A percentile compares a stretch with the other conserved stretches of the same genome.
These are phyloP conservation scores for Boletales sp. DNA, from an alignment of 768 basidiomycete genomes.

Conservation along the genomic window DNA sequence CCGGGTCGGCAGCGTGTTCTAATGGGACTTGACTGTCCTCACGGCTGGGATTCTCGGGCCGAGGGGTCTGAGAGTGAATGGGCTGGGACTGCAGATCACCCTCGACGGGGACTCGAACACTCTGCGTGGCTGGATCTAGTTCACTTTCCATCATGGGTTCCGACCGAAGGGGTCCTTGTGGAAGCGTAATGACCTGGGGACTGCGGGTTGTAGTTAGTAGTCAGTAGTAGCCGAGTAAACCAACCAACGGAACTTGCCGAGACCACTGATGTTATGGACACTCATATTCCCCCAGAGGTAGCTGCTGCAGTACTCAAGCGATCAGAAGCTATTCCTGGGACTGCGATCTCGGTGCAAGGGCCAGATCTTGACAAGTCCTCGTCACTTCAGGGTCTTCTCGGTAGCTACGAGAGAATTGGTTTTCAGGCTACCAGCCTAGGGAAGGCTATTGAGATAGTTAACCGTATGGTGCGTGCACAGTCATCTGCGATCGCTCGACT, in stretches of 20 bases:
- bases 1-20: neutral
- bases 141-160: neutral
- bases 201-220: neutral
- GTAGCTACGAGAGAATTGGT: slow-evolving; percentile 85
- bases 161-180: slow-evolving; percentile 6
- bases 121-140: slow-evolving; percentile 5
- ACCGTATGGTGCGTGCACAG: slow-evolving; percentile 71
- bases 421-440: slow-evolving; percentile 97
- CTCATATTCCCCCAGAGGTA: slow-evolving; percentile 49
- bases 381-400: slow-evolving; percentile 66
- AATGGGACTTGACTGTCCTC: neutral
- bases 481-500: neutral
- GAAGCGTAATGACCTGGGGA: slow-evolving; percentile 13
- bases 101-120: neutral
- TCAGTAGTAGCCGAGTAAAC: neutral
- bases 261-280: slow-evolving; percentile 5
- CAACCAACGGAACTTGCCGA: slow-evolving; percentile 27
- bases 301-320: slow-evolving; percentile 75
- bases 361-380: slow-evolving; percentile 77
- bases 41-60: neutral
- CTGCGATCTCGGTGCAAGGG: slow-evolving; percentile 72
- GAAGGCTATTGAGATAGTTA: slow-evolving; percentile 83
- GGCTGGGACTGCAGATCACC: slow-evolving; percentile 5
- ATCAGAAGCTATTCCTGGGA: slow-evolving; percentile 66
- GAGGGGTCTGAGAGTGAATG: slow-evolving; percentile 2